Conservation (phyloP, 2,329 filamentous ascomycete genomes). For the Fusarium pseudocircinatum region DNA sequence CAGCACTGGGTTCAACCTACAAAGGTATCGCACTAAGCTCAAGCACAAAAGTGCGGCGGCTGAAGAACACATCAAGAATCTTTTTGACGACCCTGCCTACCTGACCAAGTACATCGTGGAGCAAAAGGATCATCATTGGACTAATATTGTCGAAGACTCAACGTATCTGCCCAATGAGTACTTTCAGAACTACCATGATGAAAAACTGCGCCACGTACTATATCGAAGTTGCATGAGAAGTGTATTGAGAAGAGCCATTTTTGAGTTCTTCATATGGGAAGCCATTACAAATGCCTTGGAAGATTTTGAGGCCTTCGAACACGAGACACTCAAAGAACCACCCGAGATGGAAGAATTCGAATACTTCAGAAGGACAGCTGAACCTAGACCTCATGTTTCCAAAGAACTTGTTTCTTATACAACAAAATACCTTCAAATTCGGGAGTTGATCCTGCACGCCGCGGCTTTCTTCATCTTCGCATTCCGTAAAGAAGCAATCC, state of each 20-base stretch:
- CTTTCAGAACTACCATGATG: slow-evolving; percentile 11
- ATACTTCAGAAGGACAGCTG: not conserved
- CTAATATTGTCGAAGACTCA: slow-evolving; percentile 20
- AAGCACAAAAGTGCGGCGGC: slow-evolving; percentile 9
- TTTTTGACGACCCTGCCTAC: slow-evolving; percentile 36
- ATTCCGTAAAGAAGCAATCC: slow-evolving; percentile 37
- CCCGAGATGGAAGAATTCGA: not conserved
- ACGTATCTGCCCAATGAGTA: not conserved
- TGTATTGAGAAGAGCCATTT: slow-evolving; percentile 31
- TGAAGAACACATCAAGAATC: slow-evolving; percentile 19
- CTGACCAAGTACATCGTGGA: slow-evolving; percentile 25
- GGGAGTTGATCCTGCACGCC: slow-evolving; percentile 19
- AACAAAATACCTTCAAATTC: not conserved
- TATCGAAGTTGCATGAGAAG: slow-evolving; percentile 30
- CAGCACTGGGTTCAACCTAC: not conserved
- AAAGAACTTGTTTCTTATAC: not conserved
- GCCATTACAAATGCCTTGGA: not conserved
- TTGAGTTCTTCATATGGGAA: slow-evolving; percentile 34
- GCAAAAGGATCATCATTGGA: slow-evolving; percentile 38
- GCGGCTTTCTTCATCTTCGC: slow-evolving; percentile 34
- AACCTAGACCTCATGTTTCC: not conserved
- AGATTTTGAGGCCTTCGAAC: not conserved
- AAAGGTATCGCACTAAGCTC: slow-evolving; percentile 4
- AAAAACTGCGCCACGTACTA: not conserved
- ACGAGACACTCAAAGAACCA: not conserved